Evolutionary conservation across 352 stramenopile genomes (phyloP), one percentile per base, ranked within the genome.

Genomic region (Poterioochromonas sp.): DNA sequence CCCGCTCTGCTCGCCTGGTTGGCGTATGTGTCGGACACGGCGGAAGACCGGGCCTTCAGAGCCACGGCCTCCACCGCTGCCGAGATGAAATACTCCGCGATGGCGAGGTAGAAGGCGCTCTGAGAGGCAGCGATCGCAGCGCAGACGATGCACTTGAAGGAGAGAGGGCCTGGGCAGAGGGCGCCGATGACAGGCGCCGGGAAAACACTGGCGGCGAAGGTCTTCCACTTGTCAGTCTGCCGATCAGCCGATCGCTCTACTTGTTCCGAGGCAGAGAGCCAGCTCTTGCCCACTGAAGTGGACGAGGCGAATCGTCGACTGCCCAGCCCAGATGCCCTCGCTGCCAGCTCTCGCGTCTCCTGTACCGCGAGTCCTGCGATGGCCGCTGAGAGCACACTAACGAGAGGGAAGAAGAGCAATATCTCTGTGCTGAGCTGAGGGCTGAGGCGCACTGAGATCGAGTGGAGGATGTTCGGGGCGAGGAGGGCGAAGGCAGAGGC

Each of bases 21-120:
- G 29, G 87, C 87, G 80, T 91, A 91, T 0, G 86, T 89, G 81
- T 91, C 87, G 80, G 82, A 85, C 39, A 91, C 82, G 35, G 87
- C 87, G 0, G 87, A 86, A 76, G 82, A 85, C 41, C 87, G 82
- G 49, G 82, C 78, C 73, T 91, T 90, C 22, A 88, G 70, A 11
- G 87, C 87, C 22, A 90, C 86, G 22, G 86, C 85, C 80, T 90
- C 86, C 2, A 81, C 84, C 0, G 85, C 85, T 41, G 84, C n/a
- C 1, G 85, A 82, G 53, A 91, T 51, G 43, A 79, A 76, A 78
- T 83, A 82, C 80, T 91, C 87, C 15, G 80, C 81, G 62, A 84
- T 62, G 5, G 84, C 80, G 37, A 91, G 76, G 82, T 85, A 88
- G 70, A 85, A 90, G 0, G 87, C 87, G 49, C 81, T 83, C 77